A percentile compares a stretch with the other conserved stretches of the same genome.
These are phyloP conservation scores for Cenococcum geophilum DNA, from an alignment of 495 filamentous ascomycete genomes.

Conservation along the genomic window DNA sequence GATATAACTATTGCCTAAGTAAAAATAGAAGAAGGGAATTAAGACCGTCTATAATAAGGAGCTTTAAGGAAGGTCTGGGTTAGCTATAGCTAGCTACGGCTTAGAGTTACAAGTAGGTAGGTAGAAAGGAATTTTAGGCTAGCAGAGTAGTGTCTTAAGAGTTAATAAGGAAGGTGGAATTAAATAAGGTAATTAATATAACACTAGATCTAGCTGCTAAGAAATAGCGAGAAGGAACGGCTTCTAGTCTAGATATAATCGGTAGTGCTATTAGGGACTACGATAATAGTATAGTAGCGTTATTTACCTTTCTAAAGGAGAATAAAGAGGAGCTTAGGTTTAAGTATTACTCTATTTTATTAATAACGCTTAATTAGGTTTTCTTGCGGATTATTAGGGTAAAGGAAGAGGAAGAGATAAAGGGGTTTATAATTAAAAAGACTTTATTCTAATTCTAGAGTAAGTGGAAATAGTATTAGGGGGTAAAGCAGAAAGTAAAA, in stretches of 20 bases:
- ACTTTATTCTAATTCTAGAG: too few species aligned
- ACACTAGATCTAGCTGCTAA: too few species aligned
- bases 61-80: neutral
- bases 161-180: too few species aligned
- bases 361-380: conserved; percentile 82
- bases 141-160: too few species aligned
- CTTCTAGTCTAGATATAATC: too few species aligned
- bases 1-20: neutral
- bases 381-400: conserved; percentile 80
- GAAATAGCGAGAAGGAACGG: too few species aligned
- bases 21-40: neutral
- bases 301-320: conserved; percentile 67
- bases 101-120: neutral
- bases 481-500: too few species aligned
- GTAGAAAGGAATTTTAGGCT: too few species aligned
- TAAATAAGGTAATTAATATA: too few species aligned
- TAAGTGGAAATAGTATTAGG: too few species aligned
- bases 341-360: conserved; percentile 73
- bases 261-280: neutral
- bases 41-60: neutral
- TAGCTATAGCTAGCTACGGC: neutral
- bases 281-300: conserved; percentile 51
- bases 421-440: neutral
- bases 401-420: conserved; percentile 49
- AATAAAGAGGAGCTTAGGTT: conserved; percentile 59